A percentile compares a stretch with the other conserved stretches of the same genome.
Evolutionary conservation across 1,284 basidiomycete genomes (phyloP).

Genomic region (Ceratobasidium sp.): DNA sequence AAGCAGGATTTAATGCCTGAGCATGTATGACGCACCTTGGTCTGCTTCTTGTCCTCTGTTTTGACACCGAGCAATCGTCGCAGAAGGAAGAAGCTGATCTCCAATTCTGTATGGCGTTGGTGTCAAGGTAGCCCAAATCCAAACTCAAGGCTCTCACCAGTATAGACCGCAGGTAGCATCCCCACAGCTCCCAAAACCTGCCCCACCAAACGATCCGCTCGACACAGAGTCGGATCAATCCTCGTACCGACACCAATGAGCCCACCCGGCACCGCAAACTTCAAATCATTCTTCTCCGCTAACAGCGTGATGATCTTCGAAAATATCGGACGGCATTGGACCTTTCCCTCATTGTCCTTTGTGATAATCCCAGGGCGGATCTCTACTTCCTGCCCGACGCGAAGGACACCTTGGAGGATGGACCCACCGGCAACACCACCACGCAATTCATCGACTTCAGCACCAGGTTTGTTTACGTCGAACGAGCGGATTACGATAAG

Average conservation of each 20-base stretch:
- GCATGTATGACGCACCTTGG: constrained; percentile 64
- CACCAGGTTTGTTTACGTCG: constrained; percentile 99
- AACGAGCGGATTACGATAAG: constrained; percentile 99
- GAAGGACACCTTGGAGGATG: constrained; percentile 92
- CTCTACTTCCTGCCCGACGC: constrained; percentile 94
- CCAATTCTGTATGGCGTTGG: constrained; percentile 67
- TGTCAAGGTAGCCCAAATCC: neutral
- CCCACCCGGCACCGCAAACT: constrained; percentile 97
- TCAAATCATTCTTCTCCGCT: constrained; percentile 93
- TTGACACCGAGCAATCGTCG: constrained; percentile 97
- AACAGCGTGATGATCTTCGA: constrained; percentile 90
- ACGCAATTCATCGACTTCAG: constrained; percentile 96
- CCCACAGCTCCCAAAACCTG: constrained; percentile 96
- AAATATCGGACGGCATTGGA: constrained; percentile 93
- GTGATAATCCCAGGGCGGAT: constrained; percentile 97
- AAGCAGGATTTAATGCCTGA: neutral
- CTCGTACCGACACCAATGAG: constrained; percentile 98
- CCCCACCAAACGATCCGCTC: constrained; percentile 95
- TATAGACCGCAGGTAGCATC: constrained; percentile 92
- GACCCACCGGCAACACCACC: constrained; percentile 98
- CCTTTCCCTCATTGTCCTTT: constrained; percentile 91
- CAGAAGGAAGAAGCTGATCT: constrained; percentile 92
- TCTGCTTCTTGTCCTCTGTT: constrained; percentile 98
- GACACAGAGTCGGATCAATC: constrained; percentile 95
- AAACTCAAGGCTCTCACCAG: constrained; percentile 61